phyloP scores from a whole-genome alignment of 768 basidiomycete species.

The Suillus occidentalis region DNA sequence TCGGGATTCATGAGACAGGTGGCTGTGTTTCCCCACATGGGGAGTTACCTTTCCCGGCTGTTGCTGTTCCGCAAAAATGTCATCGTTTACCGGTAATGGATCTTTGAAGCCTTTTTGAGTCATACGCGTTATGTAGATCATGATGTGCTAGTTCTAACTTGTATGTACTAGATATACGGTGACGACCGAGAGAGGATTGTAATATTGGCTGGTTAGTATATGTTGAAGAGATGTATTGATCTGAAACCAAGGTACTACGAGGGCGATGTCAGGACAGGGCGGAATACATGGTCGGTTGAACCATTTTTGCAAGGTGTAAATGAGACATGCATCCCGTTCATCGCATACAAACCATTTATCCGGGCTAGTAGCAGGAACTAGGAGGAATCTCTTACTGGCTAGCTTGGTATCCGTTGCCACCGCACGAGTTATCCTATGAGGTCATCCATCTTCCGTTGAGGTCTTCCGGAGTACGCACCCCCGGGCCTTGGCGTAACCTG shows the following conservation, averaged over 20 bases:
- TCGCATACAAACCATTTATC: neutral
- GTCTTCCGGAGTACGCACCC: neutral
- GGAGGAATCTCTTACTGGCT: neutral
- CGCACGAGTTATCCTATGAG: neutral
- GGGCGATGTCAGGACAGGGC: neutral
- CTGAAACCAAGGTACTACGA: neutral
- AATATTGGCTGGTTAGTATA: too few species aligned
- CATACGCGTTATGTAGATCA: neutral
- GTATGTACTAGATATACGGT: neutral
- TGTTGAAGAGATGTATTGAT: neutral
- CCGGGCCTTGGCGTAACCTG: neutral
- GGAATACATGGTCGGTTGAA: neutral
- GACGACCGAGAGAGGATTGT: neutral
- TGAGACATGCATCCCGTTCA: neutral
- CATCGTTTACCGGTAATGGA: neutral
- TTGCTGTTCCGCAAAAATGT: neutral
- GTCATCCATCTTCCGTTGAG: neutral
- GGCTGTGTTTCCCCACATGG: conserved; percentile 30
- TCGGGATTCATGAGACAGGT: conserved; percentile 24
- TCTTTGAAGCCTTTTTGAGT: neutral
- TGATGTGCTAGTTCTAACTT: too few species aligned
- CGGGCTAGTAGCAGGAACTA: neutral
- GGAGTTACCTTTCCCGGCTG: conserved; percentile 21
- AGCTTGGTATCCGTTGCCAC: neutral
- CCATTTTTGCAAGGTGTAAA: neutral